Conservation (phyloP, 768 basidiomycete species). For the Mycena epipterygia region DNA sequence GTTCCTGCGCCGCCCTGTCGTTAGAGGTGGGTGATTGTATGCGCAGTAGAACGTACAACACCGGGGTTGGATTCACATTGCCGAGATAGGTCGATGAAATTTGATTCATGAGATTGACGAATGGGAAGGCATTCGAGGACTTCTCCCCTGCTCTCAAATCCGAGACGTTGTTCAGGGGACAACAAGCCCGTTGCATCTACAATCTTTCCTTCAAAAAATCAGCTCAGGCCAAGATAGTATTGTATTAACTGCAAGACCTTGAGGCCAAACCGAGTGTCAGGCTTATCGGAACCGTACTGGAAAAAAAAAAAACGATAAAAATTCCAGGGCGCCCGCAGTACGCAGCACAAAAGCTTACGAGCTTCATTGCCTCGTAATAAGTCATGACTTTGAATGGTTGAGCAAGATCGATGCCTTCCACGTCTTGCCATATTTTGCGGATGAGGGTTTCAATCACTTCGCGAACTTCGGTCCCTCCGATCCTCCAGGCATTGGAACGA, state of each 20-base stretch:
- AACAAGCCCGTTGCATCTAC: conserved; percentile 57
- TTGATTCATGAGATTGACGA: conserved; percentile 53
- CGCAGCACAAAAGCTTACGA: conserved; percentile 60
- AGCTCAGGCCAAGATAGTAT: conserved; percentile 3
- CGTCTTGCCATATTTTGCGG: conserved; percentile 79
- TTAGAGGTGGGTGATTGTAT: conserved; percentile 32
- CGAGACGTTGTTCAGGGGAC: conserved; percentile 44
- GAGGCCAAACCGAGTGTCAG: conserved; percentile 89
- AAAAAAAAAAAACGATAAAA: conserved; percentile 41
- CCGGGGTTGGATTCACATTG: conserved; percentile 44
- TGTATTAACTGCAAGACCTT: conserved; percentile 66
- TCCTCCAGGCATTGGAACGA: conserved; percentile 72
- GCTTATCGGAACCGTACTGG: conserved; percentile 95
- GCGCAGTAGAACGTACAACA: conserved; percentile 45
- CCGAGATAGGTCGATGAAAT: conserved; percentile 59
- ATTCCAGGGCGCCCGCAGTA: conserved; percentile 25
- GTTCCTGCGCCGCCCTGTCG: conserved; percentile 55
- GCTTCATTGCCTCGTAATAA: conserved; percentile 91
- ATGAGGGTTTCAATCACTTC: conserved; percentile 83
- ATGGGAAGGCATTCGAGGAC: conserved; percentile 63
- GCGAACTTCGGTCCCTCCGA: conserved; percentile 89
- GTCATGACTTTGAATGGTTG: conserved; percentile 84
- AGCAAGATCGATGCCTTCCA: conserved; percentile 74
- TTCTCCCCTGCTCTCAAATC: conserved; percentile 46
- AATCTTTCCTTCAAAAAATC: conserved; percentile 52